Percentiles rank a stretch among this genome's conserved stretches.
These are phyloP conservation scores for Stephania yunnanensis DNA, from an alignment of 164 flowering plant species.

Conservation along the genomic window DNA sequence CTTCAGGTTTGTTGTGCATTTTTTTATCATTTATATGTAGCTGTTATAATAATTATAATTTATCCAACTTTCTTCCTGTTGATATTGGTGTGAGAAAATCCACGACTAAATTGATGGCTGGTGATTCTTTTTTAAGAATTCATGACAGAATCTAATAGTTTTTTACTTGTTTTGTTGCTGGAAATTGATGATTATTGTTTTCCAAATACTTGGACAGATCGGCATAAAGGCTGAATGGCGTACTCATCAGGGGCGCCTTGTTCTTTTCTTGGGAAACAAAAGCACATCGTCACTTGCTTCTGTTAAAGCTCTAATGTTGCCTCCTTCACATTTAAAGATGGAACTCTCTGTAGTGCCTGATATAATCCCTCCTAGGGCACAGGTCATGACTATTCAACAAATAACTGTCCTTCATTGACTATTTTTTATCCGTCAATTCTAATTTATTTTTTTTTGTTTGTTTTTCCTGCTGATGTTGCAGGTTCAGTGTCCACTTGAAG, in stretches of 20 bases:
- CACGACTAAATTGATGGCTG: neutral
- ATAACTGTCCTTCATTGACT: conserved; percentile 1
- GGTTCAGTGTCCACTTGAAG: conserved; percentile 97
- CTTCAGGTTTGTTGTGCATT: conserved; percentile 57
- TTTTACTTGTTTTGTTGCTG: neutral
- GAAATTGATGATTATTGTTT: neutral
- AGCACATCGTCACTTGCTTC: conserved; percentile 78
- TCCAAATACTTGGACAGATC: conserved; percentile 41
- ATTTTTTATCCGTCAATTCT: neutral
- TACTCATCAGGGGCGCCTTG: conserved; percentile 84
- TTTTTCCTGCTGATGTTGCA: conserved; percentile 17
- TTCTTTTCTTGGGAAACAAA: conserved; percentile 96
- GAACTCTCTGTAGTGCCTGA: conserved; percentile 93
- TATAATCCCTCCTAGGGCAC: conserved; percentile 97
- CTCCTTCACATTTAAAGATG: conserved; percentile 80
- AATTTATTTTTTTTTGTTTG: neutral
- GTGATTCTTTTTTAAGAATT: too few species aligned
- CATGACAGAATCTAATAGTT: neutral
- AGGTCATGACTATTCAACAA: conserved; percentile 39
- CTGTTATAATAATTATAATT: neutral
- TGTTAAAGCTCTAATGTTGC: conserved; percentile 76
- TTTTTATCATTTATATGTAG: neutral
- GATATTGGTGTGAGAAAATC: neutral
- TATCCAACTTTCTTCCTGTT: neutral
- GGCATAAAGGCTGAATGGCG: conserved; percentile 98